phyloP scores from a whole-genome alignment of 2,329 filamentous ascomycete species.

The Cryphonectria parasitica region DNA sequence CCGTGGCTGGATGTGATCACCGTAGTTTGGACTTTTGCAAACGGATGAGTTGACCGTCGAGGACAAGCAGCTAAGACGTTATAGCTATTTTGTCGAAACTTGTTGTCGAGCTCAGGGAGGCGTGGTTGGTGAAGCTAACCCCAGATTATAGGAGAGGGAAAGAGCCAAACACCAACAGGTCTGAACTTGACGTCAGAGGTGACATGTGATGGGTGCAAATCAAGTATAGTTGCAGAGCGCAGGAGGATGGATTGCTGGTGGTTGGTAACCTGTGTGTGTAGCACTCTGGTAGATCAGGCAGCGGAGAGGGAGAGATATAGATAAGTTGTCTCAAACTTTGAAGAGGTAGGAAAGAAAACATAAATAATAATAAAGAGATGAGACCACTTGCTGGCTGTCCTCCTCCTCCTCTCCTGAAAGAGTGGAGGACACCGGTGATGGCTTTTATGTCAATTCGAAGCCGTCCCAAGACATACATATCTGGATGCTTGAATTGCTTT shows the following conservation, averaged over 20 bases:
- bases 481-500: conserved; percentile 16
- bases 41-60: not conserved
- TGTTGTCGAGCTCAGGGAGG: not conserved
- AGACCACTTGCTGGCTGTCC: conserved; percentile 10
- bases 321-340: conserved; percentile 5
- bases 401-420: conserved; percentile 12
- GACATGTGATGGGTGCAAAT: not conserved
- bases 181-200: not conserved
- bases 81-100: not conserved
- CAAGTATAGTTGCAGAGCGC: conserved; percentile 2
- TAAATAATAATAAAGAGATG: not conserved
- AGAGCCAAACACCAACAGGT: not conserved
- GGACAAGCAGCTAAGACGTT: not conserved
- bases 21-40: not conserved
- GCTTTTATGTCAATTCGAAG: conserved; percentile 27
- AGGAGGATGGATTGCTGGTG: conserved; percentile 12
- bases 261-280: not conserved
- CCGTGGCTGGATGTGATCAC: not conserved
- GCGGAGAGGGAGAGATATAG: conserved; percentile 8
- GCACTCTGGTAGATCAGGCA: not conserved
- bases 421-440: conserved; percentile 16
- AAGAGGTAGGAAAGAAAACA: not conserved
- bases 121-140: not conserved
- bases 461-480: conserved; percentile 12
- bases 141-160: not conserved